Conservation (phyloP, 2,329 filamentous ascomycete species). For the Beauveria pseudobassiana region DNA sequence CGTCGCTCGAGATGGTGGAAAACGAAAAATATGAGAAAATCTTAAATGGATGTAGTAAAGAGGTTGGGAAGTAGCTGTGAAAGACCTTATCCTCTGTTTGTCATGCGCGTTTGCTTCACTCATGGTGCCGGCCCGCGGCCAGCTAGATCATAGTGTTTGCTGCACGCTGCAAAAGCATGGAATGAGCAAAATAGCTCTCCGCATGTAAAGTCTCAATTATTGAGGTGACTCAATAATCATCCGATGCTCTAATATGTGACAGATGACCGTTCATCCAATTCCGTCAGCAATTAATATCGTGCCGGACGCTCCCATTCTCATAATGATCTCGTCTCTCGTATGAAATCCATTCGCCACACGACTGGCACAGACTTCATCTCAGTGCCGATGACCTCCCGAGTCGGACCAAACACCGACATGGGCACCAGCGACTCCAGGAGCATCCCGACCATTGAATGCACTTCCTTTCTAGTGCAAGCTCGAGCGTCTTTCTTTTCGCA, state of each 20-base stretch:
- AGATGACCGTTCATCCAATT: no score
- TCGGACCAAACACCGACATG: neutral
- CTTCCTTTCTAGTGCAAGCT: neutral
- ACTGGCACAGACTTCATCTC: neutral
- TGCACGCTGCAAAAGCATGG: neutral
- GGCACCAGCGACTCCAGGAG: slow-evolving; percentile 6
- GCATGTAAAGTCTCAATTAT: neutral
- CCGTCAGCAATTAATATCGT: no score
- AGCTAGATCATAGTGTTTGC: neutral
- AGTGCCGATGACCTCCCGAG: neutral
- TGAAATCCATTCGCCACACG: neutral
- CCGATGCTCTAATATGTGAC: no score
- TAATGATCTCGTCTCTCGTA: neutral
- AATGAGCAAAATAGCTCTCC: neutral
- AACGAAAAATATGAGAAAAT: neutral
- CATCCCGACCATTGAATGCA: slow-evolving; percentile 13
- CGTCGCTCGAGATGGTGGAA: neutral
- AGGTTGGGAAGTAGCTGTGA: no score
- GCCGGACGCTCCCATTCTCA: neutral
- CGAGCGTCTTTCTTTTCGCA: slow-evolving; percentile 2
- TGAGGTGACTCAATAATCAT: no score
- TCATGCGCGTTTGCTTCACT: neutral
- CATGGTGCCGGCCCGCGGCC: neutral
- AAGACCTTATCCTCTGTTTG: neutral
- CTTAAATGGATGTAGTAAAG: no score